Evolutionary conservation across 495 filamentous ascomycete genomes (phyloP).

Genomic region (Neurospora tetraspora): DNA sequence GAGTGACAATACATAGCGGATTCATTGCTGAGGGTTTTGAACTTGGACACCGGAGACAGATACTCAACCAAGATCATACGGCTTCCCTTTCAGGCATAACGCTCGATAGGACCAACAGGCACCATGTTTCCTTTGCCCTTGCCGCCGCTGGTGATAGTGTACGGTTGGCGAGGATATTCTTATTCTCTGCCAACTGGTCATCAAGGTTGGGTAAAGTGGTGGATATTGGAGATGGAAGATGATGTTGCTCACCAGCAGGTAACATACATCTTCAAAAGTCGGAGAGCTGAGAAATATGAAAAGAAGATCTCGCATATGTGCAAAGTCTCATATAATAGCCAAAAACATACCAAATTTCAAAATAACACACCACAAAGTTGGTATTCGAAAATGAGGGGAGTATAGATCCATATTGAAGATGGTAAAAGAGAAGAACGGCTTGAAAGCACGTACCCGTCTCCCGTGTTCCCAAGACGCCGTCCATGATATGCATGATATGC

Average conservation of each 20-base stretch:
- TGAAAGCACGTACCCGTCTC: background rate
- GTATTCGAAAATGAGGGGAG: background rate
- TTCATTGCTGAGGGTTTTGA: background rate
- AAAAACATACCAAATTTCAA: background rate
- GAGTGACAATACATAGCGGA: too few relatives aligned
- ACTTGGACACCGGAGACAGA: background rate
- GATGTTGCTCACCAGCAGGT: too few relatives aligned
- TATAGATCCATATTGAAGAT: background rate
- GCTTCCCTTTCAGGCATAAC: background rate
- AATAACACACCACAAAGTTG: background rate
- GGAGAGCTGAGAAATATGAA: background rate
- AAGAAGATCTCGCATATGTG: background rate
- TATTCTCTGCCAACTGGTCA: background rate
- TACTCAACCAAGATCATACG: background rate
- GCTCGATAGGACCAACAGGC: too few relatives aligned
- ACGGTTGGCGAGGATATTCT: background rate
- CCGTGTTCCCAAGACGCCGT: background rate
- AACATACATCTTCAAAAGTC: background rate
- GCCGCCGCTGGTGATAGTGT: background rate
- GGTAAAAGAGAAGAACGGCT: background rate
- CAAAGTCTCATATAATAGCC: background rate
- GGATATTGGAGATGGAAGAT: too few relatives aligned
- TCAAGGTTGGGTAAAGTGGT: background rate
- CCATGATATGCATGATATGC: background rate
- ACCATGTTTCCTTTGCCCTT: background rate